These are phyloP conservation scores for Theobroma cacao DNA, from an alignment of 345 rosid species.

Conservation along the genomic window DNA sequence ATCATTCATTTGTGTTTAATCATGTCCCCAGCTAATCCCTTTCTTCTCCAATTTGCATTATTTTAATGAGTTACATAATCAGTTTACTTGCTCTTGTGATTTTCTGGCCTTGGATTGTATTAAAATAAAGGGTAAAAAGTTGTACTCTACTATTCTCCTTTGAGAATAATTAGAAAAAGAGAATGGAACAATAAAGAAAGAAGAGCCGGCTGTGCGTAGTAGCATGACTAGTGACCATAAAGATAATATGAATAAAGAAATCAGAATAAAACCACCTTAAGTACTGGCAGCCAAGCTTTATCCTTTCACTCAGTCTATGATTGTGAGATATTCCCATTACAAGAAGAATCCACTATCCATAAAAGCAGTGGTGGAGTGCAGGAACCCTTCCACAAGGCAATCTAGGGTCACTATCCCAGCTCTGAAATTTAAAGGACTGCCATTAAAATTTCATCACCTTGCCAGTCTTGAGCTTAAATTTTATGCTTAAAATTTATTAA, in stretches of 20 bases:
- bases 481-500: neutral
- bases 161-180: neutral
- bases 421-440: neutral
- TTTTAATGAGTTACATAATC: neutral
- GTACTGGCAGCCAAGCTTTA: neutral
- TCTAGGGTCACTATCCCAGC: slow-evolving; percentile 3
- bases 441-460: neutral
- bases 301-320: neutral
- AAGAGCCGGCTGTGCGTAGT: neutral
- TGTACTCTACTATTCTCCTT: neutral
- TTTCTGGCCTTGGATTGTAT: neutral
- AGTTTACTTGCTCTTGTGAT: neutral
- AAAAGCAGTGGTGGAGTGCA: neutral
- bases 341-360: slow-evolving; percentile 4
- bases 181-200: neutral
- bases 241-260: neutral
- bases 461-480: neutral
- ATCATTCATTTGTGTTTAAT: neutral
- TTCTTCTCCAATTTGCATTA: neutral
- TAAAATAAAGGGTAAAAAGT: neutral
- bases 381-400: neutral
- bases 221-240: neutral
- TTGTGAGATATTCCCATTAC: neutral
- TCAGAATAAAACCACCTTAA: neutral
- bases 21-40: neutral